Evolutionary conservation across 2,329 filamentous ascomycete species (phyloP), one percentile per base, ranked within the genome.

Genomic region (Fusarium domesticum): DNA sequence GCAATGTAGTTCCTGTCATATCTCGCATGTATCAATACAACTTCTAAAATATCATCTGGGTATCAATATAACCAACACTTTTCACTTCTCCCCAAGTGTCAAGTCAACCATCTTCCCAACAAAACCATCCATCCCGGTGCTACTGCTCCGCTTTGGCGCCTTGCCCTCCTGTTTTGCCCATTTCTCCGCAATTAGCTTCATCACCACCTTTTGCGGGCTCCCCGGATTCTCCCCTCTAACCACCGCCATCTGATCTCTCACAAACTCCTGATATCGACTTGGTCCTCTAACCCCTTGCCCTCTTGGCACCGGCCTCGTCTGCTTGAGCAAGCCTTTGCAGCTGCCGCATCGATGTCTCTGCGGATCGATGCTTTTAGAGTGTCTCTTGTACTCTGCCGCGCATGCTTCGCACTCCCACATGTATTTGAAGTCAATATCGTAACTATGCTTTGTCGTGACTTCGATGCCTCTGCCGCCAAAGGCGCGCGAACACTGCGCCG

Each of bases 371-470:
- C 87, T 93, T 68, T 85, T 89, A 14, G 85, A 90, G 66, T 97
- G 92, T 5, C 92, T 76, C 61, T 90, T 87, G 64, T 87, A 95
- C 63, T 87, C 84, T 23, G 77, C 69, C 0, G 72, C 77, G 62
- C 93, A 97, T 3, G 61, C 70, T 15, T 56, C 70, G 63, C 92
- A 97, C 33, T 78, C 73, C 92, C 93, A 97, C 16, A 91, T 70
- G 63, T 92, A 98, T 70, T 92, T 95, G 71, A 89, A 96, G 56
- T 91, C 85, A 59, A 97, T 97, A 38, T 84, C 79, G 65, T 96
- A 98, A 23, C 74, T 79, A 67, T 98, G 92, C 62, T 88, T 95
- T 1, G 91, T 96, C 1, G 90, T 96, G 16, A 97, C 89, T 25
- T 84, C 70, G 34, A 96, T 78, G 4, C 81, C 84, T 3, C 80